A percentile compares a stretch with the other conserved stretches of the same genome.
These are phyloP conservation scores for Rhizopogon sp. DNA, from an alignment of 768 basidiomycete genomes.

Conservation along the genomic window DNA sequence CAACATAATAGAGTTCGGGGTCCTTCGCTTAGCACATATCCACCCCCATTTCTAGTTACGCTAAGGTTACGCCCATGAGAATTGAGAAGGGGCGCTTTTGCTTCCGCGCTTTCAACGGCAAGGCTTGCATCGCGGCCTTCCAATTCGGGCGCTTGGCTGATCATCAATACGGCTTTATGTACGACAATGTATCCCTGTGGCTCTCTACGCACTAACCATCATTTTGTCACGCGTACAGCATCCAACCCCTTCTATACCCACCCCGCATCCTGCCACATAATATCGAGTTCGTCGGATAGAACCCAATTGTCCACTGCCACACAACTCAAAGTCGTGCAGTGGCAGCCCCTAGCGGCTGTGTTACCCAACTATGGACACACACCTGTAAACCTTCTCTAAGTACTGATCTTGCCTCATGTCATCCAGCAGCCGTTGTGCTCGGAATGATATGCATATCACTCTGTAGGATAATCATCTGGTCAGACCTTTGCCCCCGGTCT, in stretches of 20 bases:
- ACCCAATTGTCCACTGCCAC: too few species aligned
- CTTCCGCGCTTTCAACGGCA: conserved; percentile 13
- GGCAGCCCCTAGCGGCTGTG: conserved; percentile 3
- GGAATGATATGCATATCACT: conserved; percentile 7
- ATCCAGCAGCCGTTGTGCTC: conserved; percentile 12
- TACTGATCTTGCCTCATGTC: neutral
- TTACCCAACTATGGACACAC: neutral
- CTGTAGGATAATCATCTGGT: neutral
- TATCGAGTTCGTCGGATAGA: neutral
- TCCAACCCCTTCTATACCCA: neutral
- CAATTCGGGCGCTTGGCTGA: conserved; percentile 15
- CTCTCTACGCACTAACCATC: too few species aligned
- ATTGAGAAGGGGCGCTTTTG: conserved; percentile 17
- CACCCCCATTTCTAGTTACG: conserved; percentile 13
- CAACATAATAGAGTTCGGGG: conserved; percentile 13
- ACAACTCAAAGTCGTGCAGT: neutral
- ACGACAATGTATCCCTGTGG: neutral
- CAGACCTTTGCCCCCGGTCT: conserved; percentile 4
- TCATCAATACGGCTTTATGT: conserved; percentile 7
- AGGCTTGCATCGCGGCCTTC: conserved; percentile 11
- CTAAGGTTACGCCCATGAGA: conserved; percentile 10
- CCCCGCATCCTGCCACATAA: neutral
- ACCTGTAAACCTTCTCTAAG: neutral
- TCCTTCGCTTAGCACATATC: conserved; percentile 9
- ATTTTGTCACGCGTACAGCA: neutral